Evolutionary conservation across 192 early-diverging fungal genomes (phyloP).

Genomic region (Backusella parvicylindrica): DNA sequence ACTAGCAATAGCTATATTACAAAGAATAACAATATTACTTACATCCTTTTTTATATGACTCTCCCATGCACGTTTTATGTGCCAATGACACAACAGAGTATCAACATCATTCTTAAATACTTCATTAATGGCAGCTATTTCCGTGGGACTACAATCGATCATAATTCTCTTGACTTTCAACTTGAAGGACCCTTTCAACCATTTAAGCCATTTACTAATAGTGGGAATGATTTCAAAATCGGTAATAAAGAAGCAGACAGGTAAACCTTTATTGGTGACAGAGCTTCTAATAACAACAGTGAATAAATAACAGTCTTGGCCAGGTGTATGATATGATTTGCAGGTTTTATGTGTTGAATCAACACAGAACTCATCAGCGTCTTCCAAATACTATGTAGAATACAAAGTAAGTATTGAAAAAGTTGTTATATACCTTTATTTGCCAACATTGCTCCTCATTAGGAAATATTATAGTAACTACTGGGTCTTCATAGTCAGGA

Average conservation of each 20-base stretch:
- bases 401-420: neutral
- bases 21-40: no score
- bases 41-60: neutral
- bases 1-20: no score
- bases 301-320: neutral
- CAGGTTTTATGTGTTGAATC: neutral
- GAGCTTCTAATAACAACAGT: neutral
- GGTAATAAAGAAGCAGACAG: neutral
- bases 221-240: neutral
- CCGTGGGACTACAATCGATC: neutral
- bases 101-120: neutral
- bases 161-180: neutral
- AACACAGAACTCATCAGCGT: neutral
- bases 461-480: no score
- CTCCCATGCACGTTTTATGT: neutral
- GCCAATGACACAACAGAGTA: neutral
- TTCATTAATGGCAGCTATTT: neutral
- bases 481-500: no score
- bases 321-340: no score
- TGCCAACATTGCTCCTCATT: no score
- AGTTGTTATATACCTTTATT: neutral
- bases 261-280: neutral
- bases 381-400: neutral
- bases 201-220: neutral
- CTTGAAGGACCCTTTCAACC: neutral